phyloP scores from a whole-genome alignment of 148 eudicot species.

The Rhododendron ovatum region DNA sequence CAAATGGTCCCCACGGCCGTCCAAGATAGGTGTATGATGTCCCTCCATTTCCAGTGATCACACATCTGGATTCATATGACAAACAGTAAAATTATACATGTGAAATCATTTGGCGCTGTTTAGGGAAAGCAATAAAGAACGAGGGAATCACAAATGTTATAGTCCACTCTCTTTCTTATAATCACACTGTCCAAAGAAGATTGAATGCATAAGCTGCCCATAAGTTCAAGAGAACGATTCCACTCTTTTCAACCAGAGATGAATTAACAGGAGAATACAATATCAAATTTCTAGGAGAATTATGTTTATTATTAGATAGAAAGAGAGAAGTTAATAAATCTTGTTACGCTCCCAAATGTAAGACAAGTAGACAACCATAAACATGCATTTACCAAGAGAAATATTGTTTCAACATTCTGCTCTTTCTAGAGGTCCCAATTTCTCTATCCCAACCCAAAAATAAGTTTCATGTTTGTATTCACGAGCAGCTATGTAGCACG shows the following conservation, averaged over 20 bases:
- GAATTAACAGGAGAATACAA: background rate
- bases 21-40: conserved; percentile 71
- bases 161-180: background rate
- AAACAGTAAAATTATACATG: background rate
- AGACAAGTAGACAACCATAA: background rate
- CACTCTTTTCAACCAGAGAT: background rate
- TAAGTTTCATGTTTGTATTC: background rate
- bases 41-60: conserved; percentile 83
- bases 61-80: conserved; percentile 51
- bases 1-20: conserved; percentile 98
- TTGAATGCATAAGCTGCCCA: background rate
- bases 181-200: background rate
- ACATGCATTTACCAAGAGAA: background rate
- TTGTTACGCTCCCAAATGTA: background rate
- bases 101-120: background rate
- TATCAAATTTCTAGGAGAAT: background rate
- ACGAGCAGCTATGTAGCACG: no score
- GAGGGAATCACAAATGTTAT: background rate
- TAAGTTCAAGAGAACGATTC: background rate
- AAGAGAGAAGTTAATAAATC: background rate
- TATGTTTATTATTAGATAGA: background rate
- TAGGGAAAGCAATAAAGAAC: background rate
- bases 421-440: background rate
- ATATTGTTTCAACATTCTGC: background rate
- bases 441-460: background rate